Base-by-base conservation (phyloP, 208 protist species). In the Vickermania spadyakhi region DNA sequence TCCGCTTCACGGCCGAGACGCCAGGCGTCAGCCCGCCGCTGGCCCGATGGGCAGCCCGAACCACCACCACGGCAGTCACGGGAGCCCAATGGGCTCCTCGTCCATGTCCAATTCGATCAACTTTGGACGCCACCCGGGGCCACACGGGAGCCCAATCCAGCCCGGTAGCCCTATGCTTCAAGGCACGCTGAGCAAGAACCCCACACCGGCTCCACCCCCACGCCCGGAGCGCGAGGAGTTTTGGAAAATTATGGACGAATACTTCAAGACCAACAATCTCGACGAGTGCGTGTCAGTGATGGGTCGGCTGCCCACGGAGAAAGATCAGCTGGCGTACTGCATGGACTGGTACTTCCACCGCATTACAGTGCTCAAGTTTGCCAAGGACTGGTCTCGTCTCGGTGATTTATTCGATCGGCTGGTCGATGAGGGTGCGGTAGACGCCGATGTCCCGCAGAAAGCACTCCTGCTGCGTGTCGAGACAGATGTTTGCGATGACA, bases 321-420 rank as follows among this genome's bases (percentile, higher is more conserved):
- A 60, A 31, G 56, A 77, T 30, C 91, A 91, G 64, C 81, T 68
- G 62, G 64, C 62, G 31, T 68, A 81, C 30, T 75, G 72, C 62
- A 58, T 94, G 28, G 66, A 76, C 29, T 76, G 87, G 22, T 90
- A 86, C 70, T n/a, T n/a, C n/a, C n/a, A n/a, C n/a, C n/a, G n/a
- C n/a, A 83, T 94, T 42, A 86, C 73, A 30, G 89, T 70, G 18
- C 69, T 74, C 52, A 71, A 72, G 28, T 90, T 89, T 66, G 64
- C 42, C n/a, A 57, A 86, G 28, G 79, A 90, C 72, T 79, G 87
- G 14, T 64, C 60, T 28, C 71, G 83, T 1, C 65, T 94, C 26
- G 82, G 87, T 21, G 82, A 94, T 63, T 68, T 94, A 2, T 90
- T 94, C 62, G 73, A 85, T 53, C 64, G 66, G 4, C 62, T 94